Evolutionary conservation across 140 eudicot species (phyloP), one percentile per base, ranked within the genome.

Genomic region (Stevia rebaudiana): DNA sequence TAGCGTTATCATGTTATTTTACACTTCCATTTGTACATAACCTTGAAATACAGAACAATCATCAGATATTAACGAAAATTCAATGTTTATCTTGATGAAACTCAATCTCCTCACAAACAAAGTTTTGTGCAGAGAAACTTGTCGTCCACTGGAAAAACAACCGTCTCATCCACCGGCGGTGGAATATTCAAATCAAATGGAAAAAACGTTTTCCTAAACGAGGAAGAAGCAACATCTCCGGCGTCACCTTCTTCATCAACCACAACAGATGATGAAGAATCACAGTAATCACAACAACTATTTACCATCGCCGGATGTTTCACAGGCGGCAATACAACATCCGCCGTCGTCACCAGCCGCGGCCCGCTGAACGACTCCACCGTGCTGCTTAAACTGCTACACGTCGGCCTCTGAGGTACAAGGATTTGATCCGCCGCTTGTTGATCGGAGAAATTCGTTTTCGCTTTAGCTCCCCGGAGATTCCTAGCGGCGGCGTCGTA

Each of bases 301-400:
- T 84, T 91, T 0, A 82, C 74, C 13, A 13, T 66, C 15, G 72
- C 70, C 11, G 94, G 83, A 13, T 73, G 83, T 25, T 75, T 65
- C 16, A 74, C 58, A 69, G 85, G 74, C 0, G 63, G 67, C 54
- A 40, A 30, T 56, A 69, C 74, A 28, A 11, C 53, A 6, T 46
- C 50, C 58, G 50, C 70, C 52, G 35, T n/a, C 74, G 30, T 23
- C 16, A 24, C 57, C 50, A 67, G 76, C 62, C 82, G 75, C 1
- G 88, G 94, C 2, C 90, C 95, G 57, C 94, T 90, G 63, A 80
- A 74, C 0, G 90, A 81, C 79, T 90, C 97, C 0, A 90, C 91
- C 19, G 97, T 90, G 24, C 94, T 84, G 51, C 95, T 87, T 73
- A 84, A 43, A 40, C 95, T 78, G 64, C 96, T 87, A 3, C 85